These are phyloP conservation scores for Phlegmacium glaucopus DNA, from an alignment of 768 basidiomycete genomes.

Conservation along the genomic window DNA sequence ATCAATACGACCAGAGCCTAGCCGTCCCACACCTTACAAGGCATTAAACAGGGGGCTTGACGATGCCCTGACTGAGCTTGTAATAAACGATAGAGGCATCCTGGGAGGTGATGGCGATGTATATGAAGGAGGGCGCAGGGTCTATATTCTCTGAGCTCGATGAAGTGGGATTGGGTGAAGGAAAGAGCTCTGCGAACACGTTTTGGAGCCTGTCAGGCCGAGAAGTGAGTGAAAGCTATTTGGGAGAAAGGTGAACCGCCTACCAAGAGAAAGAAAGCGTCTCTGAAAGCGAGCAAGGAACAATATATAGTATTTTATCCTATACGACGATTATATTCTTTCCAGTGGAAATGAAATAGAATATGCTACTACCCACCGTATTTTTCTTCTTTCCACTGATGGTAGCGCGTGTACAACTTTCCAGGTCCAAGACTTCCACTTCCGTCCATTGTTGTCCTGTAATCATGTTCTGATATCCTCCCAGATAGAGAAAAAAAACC, in stretches of 20 bases:
- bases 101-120: constrained; percentile 70
- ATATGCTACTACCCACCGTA: constrained; percentile 36
- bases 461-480: constrained; percentile 1
- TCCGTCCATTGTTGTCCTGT: constrained; percentile 73
- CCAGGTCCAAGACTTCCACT: constrained; percentile 60
- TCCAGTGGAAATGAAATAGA: no score
- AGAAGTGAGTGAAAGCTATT: background rate
- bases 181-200: constrained; percentile 51
- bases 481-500: background rate
- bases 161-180: constrained; percentile 2
- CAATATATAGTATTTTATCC: constrained; percentile 45
- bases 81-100: no score
- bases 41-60: no score
- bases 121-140: constrained; percentile 33
- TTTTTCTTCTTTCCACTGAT: constrained; percentile 57
- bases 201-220: constrained; percentile 56
- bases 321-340: constrained; percentile 18
- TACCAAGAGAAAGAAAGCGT: constrained; percentile 62
- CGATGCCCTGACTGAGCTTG: no score
- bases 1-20: no score
- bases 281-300: constrained; percentile 72
- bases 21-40: no score
- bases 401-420: constrained; percentile 48
- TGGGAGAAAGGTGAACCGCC: constrained; percentile 9
- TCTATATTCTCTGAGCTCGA: constrained; percentile 6